Evolutionary conservation across 169 alveolate species (phyloP), one percentile per base, ranked within the genome.

Genomic region (Plasmodium malariae): DNA sequence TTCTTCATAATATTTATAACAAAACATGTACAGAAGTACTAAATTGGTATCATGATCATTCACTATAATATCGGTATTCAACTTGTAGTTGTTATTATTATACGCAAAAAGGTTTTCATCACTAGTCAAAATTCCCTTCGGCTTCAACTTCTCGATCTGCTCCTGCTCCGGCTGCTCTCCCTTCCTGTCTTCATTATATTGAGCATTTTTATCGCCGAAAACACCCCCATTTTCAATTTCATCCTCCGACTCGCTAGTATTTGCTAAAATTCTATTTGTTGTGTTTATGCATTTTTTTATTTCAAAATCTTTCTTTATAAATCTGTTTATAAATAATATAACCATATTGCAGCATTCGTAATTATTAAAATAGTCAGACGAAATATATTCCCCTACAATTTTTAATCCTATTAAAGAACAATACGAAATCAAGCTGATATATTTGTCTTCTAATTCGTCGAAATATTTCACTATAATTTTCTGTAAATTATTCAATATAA

Each of bases 31-130:
- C 28, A 70, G 34, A 45, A 86, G 51, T 1, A 73, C 62, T 36
- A 86, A 60, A 69, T 69, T 86, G 1, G 70, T 86, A 24, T 63
- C 26, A 49, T 86, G 72, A 63, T 86, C 87, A 59, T 71, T 86
- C 12, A 86, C 63, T 86, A 86, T 86, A 57, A 86, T 70, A 49
- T 86, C 92, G 57, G 32, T 86, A 69, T 86, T 86, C 34, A 86
- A 17, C 70, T 69, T 86, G 70, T 69, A 71, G 43, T 86, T 86
- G 24, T 43, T 45, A 57, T 86, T 71, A 14, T 48, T 45, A 63
- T 86, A 86, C 19, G 70, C 24, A 63, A 86, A 86, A 45, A 86
- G 57, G 9, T 62, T 68, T 26, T 9, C 17, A 49, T 60, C 74
- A 19, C 37, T 17, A 2, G 19, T 11, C 3, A 21, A 28, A 37